Evolutionary conservation across 441 rosid species (phyloP).

Genomic region (Adansonia rubrostipa): DNA sequence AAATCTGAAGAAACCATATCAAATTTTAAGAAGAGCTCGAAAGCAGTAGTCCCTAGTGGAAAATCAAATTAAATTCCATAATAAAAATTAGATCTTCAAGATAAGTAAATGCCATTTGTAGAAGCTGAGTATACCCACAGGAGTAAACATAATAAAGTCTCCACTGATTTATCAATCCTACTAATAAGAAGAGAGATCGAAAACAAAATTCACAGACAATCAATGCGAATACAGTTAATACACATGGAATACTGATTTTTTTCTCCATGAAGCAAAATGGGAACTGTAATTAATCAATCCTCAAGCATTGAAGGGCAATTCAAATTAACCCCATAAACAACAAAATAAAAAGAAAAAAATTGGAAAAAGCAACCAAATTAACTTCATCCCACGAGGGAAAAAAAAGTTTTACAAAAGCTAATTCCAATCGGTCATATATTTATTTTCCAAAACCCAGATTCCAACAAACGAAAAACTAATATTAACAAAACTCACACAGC

Average conservation of each 20-base stretch:
- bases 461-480: neutral
- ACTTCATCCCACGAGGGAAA: neutral
- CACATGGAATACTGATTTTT: neutral
- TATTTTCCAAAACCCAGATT: neutral
- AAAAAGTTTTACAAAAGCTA: neutral
- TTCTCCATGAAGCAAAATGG: neutral
- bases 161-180: neutral
- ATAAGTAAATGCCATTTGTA: neutral
- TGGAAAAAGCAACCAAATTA: neutral
- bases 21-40: neutral
- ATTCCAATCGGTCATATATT: neutral
- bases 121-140: neutral
- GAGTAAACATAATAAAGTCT: neutral
- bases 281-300: neutral
- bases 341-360: neutral
- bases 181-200: neutral
- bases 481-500: neutral
- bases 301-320: neutral
- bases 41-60: neutral
- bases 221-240: neutral
- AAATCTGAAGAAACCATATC: slow-evolving; percentile 2
- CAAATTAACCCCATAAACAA: neutral
- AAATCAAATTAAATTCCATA: neutral
- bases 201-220: neutral
- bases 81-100: neutral